These are phyloP conservation scores for Cladophialophora exuberans DNA, from an alignment of 2,329 filamentous ascomycete genomes.

Conservation along the genomic window DNA sequence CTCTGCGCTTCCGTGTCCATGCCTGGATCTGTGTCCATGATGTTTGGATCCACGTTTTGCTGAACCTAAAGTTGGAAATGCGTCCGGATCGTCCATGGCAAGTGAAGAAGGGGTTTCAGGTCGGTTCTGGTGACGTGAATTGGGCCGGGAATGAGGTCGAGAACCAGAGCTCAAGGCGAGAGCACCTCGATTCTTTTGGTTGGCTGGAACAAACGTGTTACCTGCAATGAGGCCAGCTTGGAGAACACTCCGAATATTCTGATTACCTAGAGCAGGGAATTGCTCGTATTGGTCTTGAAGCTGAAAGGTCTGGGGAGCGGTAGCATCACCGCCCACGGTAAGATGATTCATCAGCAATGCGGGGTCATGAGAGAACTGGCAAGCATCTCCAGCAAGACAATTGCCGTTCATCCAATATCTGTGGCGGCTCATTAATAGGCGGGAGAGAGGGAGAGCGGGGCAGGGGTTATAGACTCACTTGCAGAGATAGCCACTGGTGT, in stretches of 20 bases:
- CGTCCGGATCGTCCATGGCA: constrained; percentile 89
- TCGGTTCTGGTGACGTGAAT: constrained; percentile 73
- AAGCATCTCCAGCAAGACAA: constrained; percentile 89
- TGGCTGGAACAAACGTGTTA: constrained; percentile 35
- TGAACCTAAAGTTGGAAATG: constrained; percentile 86
- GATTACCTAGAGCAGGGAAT: constrained; percentile 71
- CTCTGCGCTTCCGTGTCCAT: constrained; percentile 69
- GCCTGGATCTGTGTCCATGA: constrained; percentile 85
- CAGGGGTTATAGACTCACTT: constrained; percentile 68
- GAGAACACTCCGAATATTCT: constrained; percentile 41
- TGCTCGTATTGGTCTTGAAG: constrained; percentile 76
- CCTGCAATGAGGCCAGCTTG: constrained; percentile 45
- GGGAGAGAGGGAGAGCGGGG: constrained; percentile 22
- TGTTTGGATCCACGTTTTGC: constrained; percentile 84
- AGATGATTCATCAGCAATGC: constrained; percentile 76
- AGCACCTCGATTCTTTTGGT: constrained; percentile 24
- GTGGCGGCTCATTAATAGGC: constrained; percentile 35
- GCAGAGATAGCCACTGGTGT: constrained; percentile 94
- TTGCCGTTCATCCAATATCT: constrained; percentile 97
- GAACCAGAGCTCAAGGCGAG: constrained; percentile 43
- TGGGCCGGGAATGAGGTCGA: constrained; percentile 78
- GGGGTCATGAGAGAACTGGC: constrained; percentile 96
- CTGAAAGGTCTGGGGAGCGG: constrained; percentile 67
- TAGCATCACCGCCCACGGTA: constrained; percentile 63
- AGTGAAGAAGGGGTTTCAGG: constrained; percentile 64